A percentile compares a stretch with the other conserved stretches of the same genome.
These are phyloP conservation scores for Thelonectria rubi DNA, from an alignment of 2,329 filamentous ascomycete genomes.

Conservation along the genomic window DNA sequence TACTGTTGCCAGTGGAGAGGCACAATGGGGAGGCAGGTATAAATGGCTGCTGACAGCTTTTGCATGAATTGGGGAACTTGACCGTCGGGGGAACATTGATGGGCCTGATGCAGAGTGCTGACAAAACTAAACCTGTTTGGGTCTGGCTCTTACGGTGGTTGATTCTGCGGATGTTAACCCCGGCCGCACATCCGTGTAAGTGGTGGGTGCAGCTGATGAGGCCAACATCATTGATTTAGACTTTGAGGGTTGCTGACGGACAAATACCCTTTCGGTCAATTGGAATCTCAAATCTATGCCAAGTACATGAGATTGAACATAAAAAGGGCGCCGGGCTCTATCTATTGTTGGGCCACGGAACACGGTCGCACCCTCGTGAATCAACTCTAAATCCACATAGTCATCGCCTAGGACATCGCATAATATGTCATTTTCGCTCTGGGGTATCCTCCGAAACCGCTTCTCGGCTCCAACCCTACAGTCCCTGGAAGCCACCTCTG, in stretches of 20 bases:
- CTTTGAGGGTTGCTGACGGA: neutral
- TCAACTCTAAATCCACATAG: neutral
- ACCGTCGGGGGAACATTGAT: neutral
- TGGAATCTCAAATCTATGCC: neutral
- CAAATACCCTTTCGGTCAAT: neutral
- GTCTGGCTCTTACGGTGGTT: neutral
- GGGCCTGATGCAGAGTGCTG: conserved; percentile 7
- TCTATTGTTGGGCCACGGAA: neutral
- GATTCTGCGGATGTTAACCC: too few relatives aligned
- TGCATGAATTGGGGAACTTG: conserved; percentile 11
- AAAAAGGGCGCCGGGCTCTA: too few relatives aligned
- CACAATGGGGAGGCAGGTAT: neutral
- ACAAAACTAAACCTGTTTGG: conserved; percentile 12
- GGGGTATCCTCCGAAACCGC: neutral
- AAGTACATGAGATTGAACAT: too few relatives aligned
- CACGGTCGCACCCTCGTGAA: too few relatives aligned
- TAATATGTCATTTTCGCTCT: neutral
- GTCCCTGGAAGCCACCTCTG: neutral
- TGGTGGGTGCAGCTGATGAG: too few relatives aligned
- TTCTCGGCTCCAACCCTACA: neutral
- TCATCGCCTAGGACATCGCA: neutral
- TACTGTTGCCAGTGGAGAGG: neutral
- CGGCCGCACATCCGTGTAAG: too few relatives aligned
- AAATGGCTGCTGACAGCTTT: conserved; percentile 22
- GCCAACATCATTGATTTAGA: neutral